These are phyloP conservation scores for Hyaloperonospora brassicae DNA, from an alignment of 352 stramenopile genomes.

Conservation along the genomic window DNA sequence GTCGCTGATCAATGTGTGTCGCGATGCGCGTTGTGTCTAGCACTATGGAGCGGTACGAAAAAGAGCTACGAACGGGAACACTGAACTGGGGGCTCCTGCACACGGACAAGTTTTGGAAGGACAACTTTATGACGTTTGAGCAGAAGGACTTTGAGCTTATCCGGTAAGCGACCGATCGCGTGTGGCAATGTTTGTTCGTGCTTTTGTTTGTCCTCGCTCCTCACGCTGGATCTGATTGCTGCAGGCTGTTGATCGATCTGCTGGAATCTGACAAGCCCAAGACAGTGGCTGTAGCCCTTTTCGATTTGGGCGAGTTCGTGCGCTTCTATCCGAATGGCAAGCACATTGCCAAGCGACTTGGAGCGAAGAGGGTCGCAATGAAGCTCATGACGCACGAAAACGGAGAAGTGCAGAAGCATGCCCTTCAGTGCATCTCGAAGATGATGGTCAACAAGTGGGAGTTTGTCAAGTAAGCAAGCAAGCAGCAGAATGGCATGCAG, in stretches of 20 bases:
- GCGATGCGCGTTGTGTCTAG: constrained; percentile 24
- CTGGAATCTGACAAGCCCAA: constrained; percentile 90
- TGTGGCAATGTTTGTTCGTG: background rate
- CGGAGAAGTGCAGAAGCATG: constrained; percentile 94
- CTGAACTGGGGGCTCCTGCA: constrained; percentile 95
- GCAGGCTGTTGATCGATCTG: constrained; percentile 90
- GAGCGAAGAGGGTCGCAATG: constrained; percentile 96
- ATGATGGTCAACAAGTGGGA: constrained; percentile 99
- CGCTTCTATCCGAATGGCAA: constrained; percentile 96
- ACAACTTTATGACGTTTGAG: constrained; percentile 96
- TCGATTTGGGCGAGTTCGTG: constrained; percentile 96
- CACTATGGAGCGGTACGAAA: constrained; percentile 95
- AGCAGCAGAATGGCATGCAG: background rate
- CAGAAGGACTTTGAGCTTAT: constrained; percentile 93
- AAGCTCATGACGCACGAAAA: constrained; percentile 95
- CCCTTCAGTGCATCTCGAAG: constrained; percentile 96
- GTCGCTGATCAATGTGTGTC: background rate
- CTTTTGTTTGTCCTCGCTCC: constrained; percentile 2
- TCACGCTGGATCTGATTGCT: background rate
- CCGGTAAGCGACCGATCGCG: constrained; percentile 31
- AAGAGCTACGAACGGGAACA: constrained; percentile 90
- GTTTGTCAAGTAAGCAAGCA: constrained; percentile 79
- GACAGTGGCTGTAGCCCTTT: constrained; percentile 92
- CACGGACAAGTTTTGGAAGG: constrained; percentile 98
- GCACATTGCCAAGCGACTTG: constrained; percentile 92